Conservation (phyloP, 768 basidiomycete species). For the Dacryopinax primogenitus region DNA sequence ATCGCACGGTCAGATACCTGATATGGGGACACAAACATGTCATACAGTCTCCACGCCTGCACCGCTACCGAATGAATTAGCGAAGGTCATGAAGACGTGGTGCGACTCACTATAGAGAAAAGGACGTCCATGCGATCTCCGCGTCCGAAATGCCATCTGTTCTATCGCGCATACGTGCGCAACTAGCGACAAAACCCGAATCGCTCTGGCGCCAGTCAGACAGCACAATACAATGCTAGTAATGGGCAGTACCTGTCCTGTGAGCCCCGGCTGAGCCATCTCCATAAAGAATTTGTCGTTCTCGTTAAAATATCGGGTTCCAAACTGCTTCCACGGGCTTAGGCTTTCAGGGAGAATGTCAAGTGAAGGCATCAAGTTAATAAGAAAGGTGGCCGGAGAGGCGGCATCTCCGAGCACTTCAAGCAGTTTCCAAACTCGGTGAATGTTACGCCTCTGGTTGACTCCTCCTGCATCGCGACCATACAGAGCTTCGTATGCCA, state of each 20-base stretch:
- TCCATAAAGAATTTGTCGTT: neutral
- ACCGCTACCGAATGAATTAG: neutral
- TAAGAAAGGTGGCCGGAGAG: neutral
- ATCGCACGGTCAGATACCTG: neutral
- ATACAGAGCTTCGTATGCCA: neutral
- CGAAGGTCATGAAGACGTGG: neutral
- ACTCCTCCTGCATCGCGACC: neutral
- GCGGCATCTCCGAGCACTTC: neutral
- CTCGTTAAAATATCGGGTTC: neutral
- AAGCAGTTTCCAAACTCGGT: neutral
- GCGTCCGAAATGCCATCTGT: neutral
- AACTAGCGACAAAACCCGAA: neutral
- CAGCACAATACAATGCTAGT: neutral
- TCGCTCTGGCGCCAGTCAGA: neutral
- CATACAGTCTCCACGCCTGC: neutral
- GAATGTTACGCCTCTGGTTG: neutral
- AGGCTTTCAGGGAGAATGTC: neutral
- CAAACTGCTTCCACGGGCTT: neutral
- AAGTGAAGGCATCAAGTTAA: neutral
- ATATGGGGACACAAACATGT: neutral
- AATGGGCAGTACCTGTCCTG: neutral
- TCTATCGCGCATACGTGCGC: neutral
- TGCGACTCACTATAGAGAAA: neutral
- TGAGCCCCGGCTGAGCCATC: neutral
- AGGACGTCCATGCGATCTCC: constrained; percentile 3